Conservation (phyloP, 176 grass and related monocot species). For the Otatea glauca region DNA sequence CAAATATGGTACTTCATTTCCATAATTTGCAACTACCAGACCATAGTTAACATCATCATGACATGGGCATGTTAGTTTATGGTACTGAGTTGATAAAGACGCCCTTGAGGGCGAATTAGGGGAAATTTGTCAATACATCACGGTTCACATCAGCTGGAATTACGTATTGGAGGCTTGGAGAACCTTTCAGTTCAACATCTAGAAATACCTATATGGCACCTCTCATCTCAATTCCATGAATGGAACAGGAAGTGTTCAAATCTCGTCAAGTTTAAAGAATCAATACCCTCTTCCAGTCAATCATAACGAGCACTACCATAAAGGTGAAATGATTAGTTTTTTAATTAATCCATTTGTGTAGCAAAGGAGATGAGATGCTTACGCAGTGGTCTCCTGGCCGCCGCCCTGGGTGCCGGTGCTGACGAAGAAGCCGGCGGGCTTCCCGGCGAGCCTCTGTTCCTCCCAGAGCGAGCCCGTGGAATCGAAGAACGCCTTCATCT, state of each 20-base stretch:
- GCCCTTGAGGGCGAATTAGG: neutral
- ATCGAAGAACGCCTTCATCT: conserved; percentile 92
- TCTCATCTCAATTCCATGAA: conserved; percentile 3
- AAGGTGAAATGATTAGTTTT: neutral
- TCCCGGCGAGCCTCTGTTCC: conserved; percentile 72
- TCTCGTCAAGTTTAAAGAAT: neutral
- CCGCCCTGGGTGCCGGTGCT: conserved; percentile 89
- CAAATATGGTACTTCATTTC: neutral
- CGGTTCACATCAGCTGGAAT: neutral
- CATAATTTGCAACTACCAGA: conserved; percentile 10
- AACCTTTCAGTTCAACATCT: conserved; percentile 1
- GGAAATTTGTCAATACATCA: neutral
- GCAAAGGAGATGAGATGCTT: conserved; percentile 47
- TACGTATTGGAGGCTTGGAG: neutral
- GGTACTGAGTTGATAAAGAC: conserved; percentile 23
- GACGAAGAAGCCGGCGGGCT: conserved; percentile 83
- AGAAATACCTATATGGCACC: neutral
- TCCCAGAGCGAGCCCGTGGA: conserved; percentile 80
- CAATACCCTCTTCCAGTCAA: neutral
- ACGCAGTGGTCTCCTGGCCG: conserved; percentile 88
- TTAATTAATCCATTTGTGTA: neutral
- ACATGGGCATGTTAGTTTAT: neutral
- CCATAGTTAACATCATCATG: conserved; percentile 26
- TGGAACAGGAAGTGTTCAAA: conserved; percentile 9
- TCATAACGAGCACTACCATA: neutral